These are phyloP conservation scores for Fonsecaea pedrosoi DNA, from an alignment of 2,329 filamentous ascomycete genomes.

Conservation along the genomic window DNA sequence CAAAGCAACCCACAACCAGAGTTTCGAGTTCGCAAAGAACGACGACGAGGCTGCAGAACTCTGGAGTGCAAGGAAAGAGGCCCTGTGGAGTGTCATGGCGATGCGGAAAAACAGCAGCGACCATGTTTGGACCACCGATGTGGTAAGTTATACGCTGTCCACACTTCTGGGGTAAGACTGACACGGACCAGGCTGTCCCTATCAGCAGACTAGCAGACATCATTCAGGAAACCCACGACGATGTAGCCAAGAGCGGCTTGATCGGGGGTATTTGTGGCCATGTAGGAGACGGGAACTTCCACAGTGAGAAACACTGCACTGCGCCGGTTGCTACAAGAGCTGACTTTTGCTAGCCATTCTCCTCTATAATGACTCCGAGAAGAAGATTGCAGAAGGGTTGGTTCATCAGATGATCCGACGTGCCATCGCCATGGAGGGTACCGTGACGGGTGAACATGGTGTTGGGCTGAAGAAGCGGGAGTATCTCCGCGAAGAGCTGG, in stretches of 20 bases:
- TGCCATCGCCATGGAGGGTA: conserved; percentile 73
- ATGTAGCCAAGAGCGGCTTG: conserved; percentile 68
- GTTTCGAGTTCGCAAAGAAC: conserved; percentile 71
- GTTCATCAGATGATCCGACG: conserved; percentile 74
- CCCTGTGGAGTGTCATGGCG: conserved; percentile 74
- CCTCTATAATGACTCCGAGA: conserved; percentile 65
- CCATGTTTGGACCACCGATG: conserved; percentile 79
- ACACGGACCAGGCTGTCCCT: conserved; percentile 64
- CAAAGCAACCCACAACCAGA: conserved; percentile 60
- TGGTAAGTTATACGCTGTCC: conserved; percentile 45
- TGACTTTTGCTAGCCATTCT: conserved; percentile 57
- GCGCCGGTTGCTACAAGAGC: neutral
- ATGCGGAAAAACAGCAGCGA: conserved; percentile 65
- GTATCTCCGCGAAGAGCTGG: conserved; percentile 67
- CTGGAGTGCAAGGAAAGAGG: conserved; percentile 78
- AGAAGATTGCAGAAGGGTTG: conserved; percentile 61
- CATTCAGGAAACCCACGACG: conserved; percentile 72
- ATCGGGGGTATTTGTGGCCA: conserved; percentile 73
- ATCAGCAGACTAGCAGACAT: conserved; percentile 74
- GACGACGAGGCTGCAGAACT: conserved; percentile 71
- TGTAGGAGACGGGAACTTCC: conserved; percentile 77
- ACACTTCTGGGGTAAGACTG: neutral
- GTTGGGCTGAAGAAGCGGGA: conserved; percentile 74
- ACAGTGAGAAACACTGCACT: conserved; percentile 56
- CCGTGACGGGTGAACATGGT: conserved; percentile 74